Evolutionary conservation across 345 rosid genomes (phyloP).

Genomic region (Noccaea bulbosa): DNA sequence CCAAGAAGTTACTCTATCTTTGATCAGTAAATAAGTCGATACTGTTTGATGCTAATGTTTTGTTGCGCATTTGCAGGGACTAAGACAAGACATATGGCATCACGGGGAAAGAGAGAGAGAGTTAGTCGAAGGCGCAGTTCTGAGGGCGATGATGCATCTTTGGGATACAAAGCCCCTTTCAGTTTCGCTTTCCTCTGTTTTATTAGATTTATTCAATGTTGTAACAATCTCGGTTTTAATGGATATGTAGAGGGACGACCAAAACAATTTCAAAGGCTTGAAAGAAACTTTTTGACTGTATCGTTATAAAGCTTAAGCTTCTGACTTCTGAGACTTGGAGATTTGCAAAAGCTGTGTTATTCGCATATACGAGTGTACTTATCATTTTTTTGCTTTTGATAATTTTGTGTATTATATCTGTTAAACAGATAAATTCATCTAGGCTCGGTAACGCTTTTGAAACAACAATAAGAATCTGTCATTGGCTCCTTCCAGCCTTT

Average conservation of each 20-base stretch:
- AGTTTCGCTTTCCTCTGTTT: conserved; percentile 20
- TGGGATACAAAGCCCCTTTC: conserved; percentile 28
- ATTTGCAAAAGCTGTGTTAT: not conserved
- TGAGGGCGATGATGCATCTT: conserved; percentile 20
- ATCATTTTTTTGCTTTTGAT: too few species aligned
- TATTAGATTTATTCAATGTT: conserved; percentile 27
- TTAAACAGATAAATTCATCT: too few species aligned
- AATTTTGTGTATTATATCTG: too few species aligned
- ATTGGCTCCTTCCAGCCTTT: too few species aligned
- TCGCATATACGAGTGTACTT: too few species aligned
- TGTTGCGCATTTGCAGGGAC: conserved; percentile 40
- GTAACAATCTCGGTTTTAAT: conserved; percentile 28
- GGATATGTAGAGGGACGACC: conserved; percentile 29
- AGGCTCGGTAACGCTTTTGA: too few species aligned
- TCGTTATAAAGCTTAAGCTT: not conserved
- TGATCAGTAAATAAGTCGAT: not conserved
- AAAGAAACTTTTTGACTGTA: not conserved
- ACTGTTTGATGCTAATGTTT: conserved; percentile 16
- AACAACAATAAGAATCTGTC: too few species aligned
- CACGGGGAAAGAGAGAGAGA: not conserved
- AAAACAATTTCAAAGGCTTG: conserved; percentile 28
- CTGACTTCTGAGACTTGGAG: not conserved
- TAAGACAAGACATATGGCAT: conserved; percentile 32
- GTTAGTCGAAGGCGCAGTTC: conserved; percentile 11
- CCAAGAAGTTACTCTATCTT: not conserved